phyloP scores from a whole-genome alignment of 73 alveolate genomes.

The Breviolum minutum region DNA sequence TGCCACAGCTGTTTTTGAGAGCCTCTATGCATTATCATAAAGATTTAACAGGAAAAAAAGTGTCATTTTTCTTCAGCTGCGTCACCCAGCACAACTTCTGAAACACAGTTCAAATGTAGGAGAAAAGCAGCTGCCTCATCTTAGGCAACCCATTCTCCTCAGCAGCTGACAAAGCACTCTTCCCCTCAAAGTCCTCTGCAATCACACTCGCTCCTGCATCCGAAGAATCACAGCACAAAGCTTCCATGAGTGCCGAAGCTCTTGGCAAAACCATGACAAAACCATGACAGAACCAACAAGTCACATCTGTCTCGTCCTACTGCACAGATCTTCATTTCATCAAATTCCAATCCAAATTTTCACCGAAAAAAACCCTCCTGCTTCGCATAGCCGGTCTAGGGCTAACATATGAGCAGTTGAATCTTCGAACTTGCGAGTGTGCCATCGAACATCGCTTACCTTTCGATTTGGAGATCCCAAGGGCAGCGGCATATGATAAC shows the following conservation, averaged over 20 bases:
- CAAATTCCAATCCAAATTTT: not conserved
- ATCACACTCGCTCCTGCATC: conserved; percentile 78
- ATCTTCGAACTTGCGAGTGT: conserved; percentile 73
- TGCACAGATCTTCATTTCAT: no score
- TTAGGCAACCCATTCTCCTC: conserved; percentile 42
- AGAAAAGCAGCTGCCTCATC: conserved; percentile 41
- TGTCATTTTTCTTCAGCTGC: no score
- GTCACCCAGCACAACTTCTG: no score
- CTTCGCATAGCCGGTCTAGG: conserved; percentile 74
- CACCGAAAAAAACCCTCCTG: not conserved
- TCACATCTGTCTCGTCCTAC: no score
- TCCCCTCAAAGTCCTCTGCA: conserved; percentile 59
- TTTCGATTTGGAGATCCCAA: not conserved
- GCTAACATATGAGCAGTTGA: conserved; percentile 64
- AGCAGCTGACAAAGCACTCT: conserved; percentile 64
- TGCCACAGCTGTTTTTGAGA: no score
- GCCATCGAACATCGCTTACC: conserved; percentile 86
- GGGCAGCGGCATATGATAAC: not conserved
- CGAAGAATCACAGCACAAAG: not conserved
- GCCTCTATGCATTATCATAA: no score
- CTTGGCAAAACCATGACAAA: no score
- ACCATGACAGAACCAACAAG: not conserved
- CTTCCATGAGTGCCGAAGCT: not conserved
- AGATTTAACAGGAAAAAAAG: no score
- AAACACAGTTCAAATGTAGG: not conserved